phyloP scores from a whole-genome alignment of 2,329 filamentous ascomycete species.

The Tolypocladium pustulatum region DNA sequence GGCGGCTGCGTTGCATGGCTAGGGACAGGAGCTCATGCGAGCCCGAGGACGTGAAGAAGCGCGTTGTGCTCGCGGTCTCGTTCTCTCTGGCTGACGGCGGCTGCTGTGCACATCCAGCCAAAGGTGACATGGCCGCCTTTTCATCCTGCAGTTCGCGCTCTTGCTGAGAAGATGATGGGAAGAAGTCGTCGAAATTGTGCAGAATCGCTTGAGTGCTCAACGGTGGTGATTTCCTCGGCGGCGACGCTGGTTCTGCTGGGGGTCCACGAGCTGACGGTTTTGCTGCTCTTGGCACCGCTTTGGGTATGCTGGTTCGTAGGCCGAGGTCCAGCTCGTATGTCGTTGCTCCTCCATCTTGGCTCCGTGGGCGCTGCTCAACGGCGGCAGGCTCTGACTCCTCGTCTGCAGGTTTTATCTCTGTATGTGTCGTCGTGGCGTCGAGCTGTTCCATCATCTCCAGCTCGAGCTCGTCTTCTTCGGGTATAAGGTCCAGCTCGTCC shows the following conservation, averaged over 20 bases:
- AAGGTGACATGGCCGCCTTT: not conserved
- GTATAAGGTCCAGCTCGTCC: conserved; percentile 7
- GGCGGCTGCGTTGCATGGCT: conserved; percentile 23
- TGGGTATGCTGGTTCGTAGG: not conserved
- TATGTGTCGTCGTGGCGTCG: conserved; percentile 2
- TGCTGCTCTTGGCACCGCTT: not conserved
- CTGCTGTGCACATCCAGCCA: not conserved
- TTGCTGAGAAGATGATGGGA: conserved; percentile 47
- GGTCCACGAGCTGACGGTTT: not conserved
- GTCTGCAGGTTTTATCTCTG: conserved; percentile 3
- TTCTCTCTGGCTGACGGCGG: conserved; percentile 5
- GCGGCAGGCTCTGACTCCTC: conserved; percentile 6
- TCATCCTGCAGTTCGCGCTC: conserved; percentile 38
- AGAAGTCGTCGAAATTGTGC: conserved; percentile 40
- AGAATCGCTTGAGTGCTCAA: conserved; percentile 44
- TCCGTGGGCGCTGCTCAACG: not conserved
- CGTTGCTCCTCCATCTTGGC: conserved; percentile 1
- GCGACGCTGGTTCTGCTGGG: conserved; percentile 2
- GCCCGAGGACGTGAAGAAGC: conserved; percentile 28
- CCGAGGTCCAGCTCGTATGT: not conserved
- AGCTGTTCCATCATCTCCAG: conserved; percentile 8
- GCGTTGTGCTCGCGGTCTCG: conserved; percentile 9
- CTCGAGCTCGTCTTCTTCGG: conserved; percentile 15
- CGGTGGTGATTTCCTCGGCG: conserved; percentile 16
- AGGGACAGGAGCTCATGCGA: conserved; percentile 22